These are phyloP conservation scores for Rhizophagus clarus DNA, from an alignment of 192 early-diverging fungal genomes.

Conservation along the genomic window DNA sequence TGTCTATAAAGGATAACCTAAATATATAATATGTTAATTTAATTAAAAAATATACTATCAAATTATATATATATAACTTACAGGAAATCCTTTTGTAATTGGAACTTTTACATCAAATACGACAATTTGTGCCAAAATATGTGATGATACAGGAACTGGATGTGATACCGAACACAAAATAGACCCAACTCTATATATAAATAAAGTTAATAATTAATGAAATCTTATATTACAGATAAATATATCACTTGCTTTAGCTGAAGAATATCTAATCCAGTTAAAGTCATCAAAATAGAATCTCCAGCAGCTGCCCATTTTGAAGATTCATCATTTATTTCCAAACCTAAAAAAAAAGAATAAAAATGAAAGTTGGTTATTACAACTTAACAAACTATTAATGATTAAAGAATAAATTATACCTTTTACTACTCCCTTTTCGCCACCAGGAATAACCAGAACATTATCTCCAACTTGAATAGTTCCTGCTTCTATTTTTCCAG, in stretches of 20 bases:
- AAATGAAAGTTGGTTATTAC: no score
- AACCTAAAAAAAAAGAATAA: constrained; percentile 50
- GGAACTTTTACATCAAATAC: constrained; percentile 93
- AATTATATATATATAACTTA: constrained; percentile 41
- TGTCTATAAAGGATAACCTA: constrained; percentile 85
- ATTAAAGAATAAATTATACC: constrained; percentile 46
- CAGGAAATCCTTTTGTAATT: constrained; percentile 88
- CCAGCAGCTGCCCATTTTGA: constrained; percentile 91
- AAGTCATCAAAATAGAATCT: constrained; percentile 81
- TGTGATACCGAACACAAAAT: constrained; percentile 73
- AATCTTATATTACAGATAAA: background rate
- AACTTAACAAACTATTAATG: background rate
- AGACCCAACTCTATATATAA: constrained; percentile 64
- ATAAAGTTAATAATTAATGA: constrained; percentile 22
- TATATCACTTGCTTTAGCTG: constrained; percentile 59
- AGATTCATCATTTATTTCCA: constrained; percentile 72
- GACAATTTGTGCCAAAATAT: constrained; percentile 85
- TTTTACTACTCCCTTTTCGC: constrained; percentile 74
- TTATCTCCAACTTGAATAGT: constrained; percentile 86
- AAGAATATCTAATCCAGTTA: constrained; percentile 72
- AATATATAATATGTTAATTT: background rate
- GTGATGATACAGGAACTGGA: constrained; percentile 76
- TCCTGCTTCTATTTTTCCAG: constrained; percentile 87
- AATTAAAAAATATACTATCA: background rate
- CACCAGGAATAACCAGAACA: constrained; percentile 80